These are phyloP conservation scores for Hansfordia pulvinata DNA, from an alignment of 2,329 filamentous ascomycete genomes.

Conservation along the genomic window DNA sequence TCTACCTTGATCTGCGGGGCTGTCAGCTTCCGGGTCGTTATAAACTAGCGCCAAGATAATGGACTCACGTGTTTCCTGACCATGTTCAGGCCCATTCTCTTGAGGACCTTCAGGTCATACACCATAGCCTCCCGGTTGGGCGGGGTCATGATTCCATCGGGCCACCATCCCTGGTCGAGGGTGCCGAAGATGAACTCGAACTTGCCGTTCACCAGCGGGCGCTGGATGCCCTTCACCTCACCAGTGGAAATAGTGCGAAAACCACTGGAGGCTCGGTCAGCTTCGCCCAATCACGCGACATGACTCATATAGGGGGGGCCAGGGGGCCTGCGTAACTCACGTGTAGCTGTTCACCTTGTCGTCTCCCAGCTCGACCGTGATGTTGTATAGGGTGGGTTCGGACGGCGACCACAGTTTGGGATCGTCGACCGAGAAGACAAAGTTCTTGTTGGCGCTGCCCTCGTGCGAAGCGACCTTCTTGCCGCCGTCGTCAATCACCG, in stretches of 20 bases:
- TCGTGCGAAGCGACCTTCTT: constrained; percentile 26
- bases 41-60: no score
- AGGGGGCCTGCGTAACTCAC: no score
- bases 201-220: constrained; percentile 54
- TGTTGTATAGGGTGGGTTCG: constrained; percentile 48
- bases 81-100: constrained; percentile 56
- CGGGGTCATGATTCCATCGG: constrained; percentile 52
- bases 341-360: constrained; percentile 52
- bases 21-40: no score
- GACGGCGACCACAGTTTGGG: constrained; percentile 53
- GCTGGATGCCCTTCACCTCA: constrained; percentile 39
- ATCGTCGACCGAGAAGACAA: constrained; percentile 39
- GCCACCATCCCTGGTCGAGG: constrained; percentile 42
- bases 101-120: constrained; percentile 50
- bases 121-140: constrained; percentile 55
- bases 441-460: constrained; percentile 31
- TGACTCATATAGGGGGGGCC: no score
- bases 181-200: constrained; percentile 51
- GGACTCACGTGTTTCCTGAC: constrained; percentile 52
- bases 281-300: background rate
- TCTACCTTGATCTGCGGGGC: constrained; percentile 54
- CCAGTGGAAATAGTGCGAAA: constrained; percentile 51
- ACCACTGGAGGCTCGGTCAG: constrained; percentile 18
- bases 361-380: constrained; percentile 35
- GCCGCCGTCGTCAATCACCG: constrained; percentile 21